Evolutionary conservation across 169 alveolate species (phyloP), one percentile per base, ranked within the genome.

Genomic region (Plasmodium gaboni): DNA sequence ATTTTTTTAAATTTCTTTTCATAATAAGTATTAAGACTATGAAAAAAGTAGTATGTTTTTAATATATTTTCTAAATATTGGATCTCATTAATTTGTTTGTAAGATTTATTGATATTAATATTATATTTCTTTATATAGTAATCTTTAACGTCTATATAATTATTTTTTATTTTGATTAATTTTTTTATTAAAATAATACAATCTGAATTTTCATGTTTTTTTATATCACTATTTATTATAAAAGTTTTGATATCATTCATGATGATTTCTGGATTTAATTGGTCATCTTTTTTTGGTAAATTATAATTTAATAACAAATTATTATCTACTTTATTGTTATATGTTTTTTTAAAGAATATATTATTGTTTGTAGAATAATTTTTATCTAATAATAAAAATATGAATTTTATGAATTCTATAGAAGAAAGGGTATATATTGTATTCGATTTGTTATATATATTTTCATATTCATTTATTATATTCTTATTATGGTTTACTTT

Each of bases 121-220:
- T 83, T 70, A 57, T 83, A 51, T 83, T 83, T 83, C 60, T 57
- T 67, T 55, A 83, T 24, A 83, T 55, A 83, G 48, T 83, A 83
- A 24, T 83, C 91, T 55, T 83, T 83, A 8, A 83, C 91, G 55
- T 83, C 51, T 38, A 69, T 83, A 38, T 83, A 83, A 15, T 83
- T 72, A 83, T 83, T 69, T 83, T 83, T 83, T 51, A 83, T 60
- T 83, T 69, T 83, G n/a, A 83, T 70, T 38, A 83, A 44, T 83
- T 83, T 83, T 83, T 70, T 83, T 15, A 83, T 26, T 55, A 83
- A 42, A 9, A 12, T n/a, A 19, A 6, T 28, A 50, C 91, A 83
- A 19, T 57, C 72, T 46, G 60, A 24, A 19, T 68, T 70, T 6
- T 83, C 85, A 48, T 44, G 22, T 26, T 67, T 83, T 63, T 70